Conservation (phyloP, 2,329 filamentous ascomycete species). For the Paecilomyces variotii region DNA sequence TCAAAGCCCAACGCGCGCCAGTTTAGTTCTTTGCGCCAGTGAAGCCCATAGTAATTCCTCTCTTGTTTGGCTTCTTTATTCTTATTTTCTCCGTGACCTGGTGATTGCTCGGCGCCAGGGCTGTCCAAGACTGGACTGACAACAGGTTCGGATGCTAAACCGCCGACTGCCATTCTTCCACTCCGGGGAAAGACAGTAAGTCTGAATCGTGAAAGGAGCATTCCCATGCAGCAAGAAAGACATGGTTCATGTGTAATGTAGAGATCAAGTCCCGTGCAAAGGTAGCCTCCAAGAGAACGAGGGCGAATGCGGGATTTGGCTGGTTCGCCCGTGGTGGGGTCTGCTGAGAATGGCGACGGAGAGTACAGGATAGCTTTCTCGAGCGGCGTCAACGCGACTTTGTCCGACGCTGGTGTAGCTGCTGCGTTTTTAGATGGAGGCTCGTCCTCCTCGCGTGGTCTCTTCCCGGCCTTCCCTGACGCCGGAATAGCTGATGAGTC, state of each 20-base stretch:
- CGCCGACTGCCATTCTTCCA: constrained; percentile 73
- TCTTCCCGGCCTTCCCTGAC: constrained; percentile 30
- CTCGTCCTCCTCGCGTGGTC: constrained; percentile 19
- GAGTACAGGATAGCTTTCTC: constrained; percentile 38
- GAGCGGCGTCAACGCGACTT: constrained; percentile 34
- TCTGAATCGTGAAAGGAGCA: constrained; percentile 87
- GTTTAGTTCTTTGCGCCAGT: constrained; percentile 53
- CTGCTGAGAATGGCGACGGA: background rate
- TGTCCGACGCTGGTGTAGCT: background rate
- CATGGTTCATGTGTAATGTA: constrained; percentile 96
- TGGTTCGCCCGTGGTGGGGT: background rate
- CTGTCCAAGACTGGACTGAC: constrained; percentile 7
- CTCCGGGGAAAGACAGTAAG: constrained; percentile 60
- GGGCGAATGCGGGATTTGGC: constrained; percentile 57
- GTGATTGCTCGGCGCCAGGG: background rate
- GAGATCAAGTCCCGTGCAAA: constrained; percentile 87
- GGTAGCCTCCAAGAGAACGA: constrained; percentile 73
- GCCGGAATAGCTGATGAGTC: background rate
- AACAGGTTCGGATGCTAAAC: constrained; percentile 64
- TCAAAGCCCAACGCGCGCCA: constrained; percentile 43
- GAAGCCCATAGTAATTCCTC: constrained; percentile 47
- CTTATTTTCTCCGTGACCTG: constrained; percentile 20
- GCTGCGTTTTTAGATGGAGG: background rate
- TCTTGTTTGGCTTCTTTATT: constrained; percentile 1
- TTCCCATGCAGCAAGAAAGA: constrained; percentile 93